Evolutionary conservation across 805 yeast genomes (phyloP).

Genomic region (Zygosaccharomyces lentus): DNA sequence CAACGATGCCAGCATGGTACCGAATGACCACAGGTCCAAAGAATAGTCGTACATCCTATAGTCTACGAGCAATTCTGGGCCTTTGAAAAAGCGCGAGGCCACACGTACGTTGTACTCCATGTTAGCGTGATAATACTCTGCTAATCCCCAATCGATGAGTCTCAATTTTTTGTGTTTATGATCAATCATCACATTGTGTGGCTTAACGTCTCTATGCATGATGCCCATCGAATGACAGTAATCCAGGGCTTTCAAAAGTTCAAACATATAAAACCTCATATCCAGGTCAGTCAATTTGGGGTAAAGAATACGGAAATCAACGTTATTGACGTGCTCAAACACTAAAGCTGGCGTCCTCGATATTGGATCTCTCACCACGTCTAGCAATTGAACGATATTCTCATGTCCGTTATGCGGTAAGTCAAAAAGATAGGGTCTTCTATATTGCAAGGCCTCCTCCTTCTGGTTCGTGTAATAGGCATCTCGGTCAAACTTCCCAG

Average conservation of each 20-base stretch:
- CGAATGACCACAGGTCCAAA: conserved; percentile 89
- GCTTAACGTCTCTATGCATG: conserved; percentile 94
- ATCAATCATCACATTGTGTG: conserved; percentile 94
- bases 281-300: conserved; percentile 72
- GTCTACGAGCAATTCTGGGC: conserved; percentile 86
- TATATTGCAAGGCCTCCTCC: conserved; percentile 25
- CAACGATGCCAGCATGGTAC: conserved; percentile 88
- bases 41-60: conserved; percentile 87
- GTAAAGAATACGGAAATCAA: conserved; percentile 76
- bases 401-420: conserved; percentile 43
- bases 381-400: conserved; percentile 70
- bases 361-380: conserved; percentile 75
- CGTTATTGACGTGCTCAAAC: conserved; percentile 79
- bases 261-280: conserved; percentile 77
- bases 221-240: conserved; percentile 92
- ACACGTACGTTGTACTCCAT: conserved; percentile 90
- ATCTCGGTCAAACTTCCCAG: conserved; percentile 22
- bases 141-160: conserved; percentile 92
- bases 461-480: conserved; percentile 30
- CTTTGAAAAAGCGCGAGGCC: conserved; percentile 89
- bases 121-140: conserved; percentile 88
- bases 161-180: conserved; percentile 65
- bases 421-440: conserved; percentile 27
- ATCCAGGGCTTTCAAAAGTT: conserved; percentile 77
- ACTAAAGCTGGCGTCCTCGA: conserved; percentile 82